Conservation (phyloP, 257 asterid species). For the Handroanthus guayacan region DNA sequence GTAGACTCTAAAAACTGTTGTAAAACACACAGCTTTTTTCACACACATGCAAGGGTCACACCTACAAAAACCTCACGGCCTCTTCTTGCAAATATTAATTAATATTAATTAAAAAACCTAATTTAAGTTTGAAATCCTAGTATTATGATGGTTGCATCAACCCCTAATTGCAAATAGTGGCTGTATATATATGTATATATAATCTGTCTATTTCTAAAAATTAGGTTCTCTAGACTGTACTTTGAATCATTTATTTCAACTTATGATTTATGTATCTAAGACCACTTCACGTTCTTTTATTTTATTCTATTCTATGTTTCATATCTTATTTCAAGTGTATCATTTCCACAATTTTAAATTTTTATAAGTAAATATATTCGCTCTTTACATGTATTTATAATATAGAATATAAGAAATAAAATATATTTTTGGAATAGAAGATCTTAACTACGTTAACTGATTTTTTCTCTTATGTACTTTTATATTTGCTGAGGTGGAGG, state of each 20-base stretch:
- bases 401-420: too few relatives aligned
- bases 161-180: conserved; percentile 13
- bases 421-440: too few relatives aligned
- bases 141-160: neutral
- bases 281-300: too few relatives aligned
- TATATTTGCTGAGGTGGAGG: conserved; percentile 24
- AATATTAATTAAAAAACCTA: neutral
- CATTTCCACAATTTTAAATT: too few relatives aligned
- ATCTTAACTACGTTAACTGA: too few relatives aligned
- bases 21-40: conserved; percentile 25
- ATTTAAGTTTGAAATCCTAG: neutral
- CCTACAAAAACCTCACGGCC: conserved; percentile 60
- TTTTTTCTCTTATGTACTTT: too few relatives aligned
- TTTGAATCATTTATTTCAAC: neutral
- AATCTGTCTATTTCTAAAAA: conserved; percentile 4
- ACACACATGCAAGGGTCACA: conserved; percentile 46
- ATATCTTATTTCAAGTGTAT: too few relatives aligned
- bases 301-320: too few relatives aligned
- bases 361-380: too few relatives aligned
- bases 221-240: conserved; percentile 7
- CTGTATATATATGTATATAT: neutral
- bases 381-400: too few relatives aligned
- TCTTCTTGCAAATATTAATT: neutral
- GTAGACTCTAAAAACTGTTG: conserved; percentile 26
- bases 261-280: too few relatives aligned